Conservation (phyloP, 139 green algal species). For the Coccomyxa sp. region DNA sequence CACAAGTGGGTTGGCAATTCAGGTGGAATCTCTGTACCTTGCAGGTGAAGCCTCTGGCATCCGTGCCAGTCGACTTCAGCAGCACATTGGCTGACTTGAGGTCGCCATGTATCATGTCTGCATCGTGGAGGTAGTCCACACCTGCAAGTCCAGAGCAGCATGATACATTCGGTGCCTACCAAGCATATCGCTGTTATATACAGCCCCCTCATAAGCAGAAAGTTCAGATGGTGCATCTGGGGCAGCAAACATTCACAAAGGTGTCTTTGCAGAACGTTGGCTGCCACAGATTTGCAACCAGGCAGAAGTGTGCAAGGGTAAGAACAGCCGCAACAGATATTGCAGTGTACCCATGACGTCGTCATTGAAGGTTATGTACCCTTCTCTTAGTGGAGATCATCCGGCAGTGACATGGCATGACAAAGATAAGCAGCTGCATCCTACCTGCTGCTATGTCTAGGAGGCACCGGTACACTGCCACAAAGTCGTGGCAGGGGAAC, state of each 20-base stretch:
- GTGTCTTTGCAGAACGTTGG: no score
- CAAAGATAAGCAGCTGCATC: neutral
- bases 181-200: neutral
- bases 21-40: slow-evolving; percentile 37
- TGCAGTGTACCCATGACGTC: no score
- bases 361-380: no score
- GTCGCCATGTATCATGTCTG: slow-evolving; percentile 74
- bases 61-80: slow-evolving; percentile 43
- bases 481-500: neutral
- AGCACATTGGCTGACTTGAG: slow-evolving; percentile 74
- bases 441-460: slow-evolving; percentile 24
- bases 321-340: no score
- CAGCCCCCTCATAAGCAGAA: no score
- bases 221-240: no score
- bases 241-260: no score
- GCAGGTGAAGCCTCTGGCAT: slow-evolving; percentile 53
- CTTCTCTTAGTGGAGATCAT: no score
- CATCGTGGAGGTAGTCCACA: slow-evolving; percentile 62
- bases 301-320: no score
- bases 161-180: neutral
- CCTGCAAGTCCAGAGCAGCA: neutral
- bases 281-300: no score
- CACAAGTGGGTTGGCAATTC: neutral
- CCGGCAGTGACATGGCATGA: neutral
- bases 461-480: slow-evolving; percentile 12